phyloP scores from a whole-genome alignment of 2,329 filamentous ascomycete genomes.

The Aspergillus sp. region DNA sequence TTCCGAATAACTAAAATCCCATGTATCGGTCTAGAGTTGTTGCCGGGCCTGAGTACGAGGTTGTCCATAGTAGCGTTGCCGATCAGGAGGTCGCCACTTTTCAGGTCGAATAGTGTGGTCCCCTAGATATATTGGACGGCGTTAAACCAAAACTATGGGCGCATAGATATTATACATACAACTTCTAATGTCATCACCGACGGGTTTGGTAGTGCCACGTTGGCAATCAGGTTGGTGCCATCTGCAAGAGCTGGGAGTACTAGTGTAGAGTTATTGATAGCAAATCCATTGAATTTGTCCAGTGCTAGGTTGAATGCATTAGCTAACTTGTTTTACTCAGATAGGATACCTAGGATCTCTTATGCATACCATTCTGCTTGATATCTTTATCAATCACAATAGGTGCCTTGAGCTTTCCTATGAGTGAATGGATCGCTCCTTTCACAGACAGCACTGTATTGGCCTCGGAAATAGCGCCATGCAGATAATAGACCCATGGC shows the following conservation, averaged over 20 bases:
- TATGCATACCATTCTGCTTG: slow-evolving; percentile 34
- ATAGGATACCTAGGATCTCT: no score
- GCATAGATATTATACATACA: slow-evolving; percentile 23
- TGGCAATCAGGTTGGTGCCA: slow-evolving; percentile 55
- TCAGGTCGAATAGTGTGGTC: slow-evolving; percentile 54
- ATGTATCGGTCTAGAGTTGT: slow-evolving; percentile 52
- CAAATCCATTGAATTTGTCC: slow-evolving; percentile 52
- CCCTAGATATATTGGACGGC: slow-evolving; percentile 34
- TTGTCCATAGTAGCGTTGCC: slow-evolving; percentile 52
- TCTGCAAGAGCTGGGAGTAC: slow-evolving; percentile 43
- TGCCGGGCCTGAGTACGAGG: slow-evolving; percentile 53
- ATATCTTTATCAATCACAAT: slow-evolving; percentile 36
- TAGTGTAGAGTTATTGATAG: slow-evolving; percentile 48
- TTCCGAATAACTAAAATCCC: no score
- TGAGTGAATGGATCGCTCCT: no score
- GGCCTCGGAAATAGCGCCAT: no score
- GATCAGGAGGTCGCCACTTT: slow-evolving; percentile 47
- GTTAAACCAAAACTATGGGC: not conserved
- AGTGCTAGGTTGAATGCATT: slow-evolving; percentile 48
- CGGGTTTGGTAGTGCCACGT: slow-evolving; percentile 58
- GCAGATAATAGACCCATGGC: no score
- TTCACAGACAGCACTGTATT: no score
- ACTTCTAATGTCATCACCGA: slow-evolving; percentile 56
- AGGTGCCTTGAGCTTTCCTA: no score
- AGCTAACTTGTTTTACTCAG: not conserved